These are phyloP conservation scores for Saccharomyces pastorianus DNA, from an alignment of 1,139 yeast genomes.

Conservation along the genomic window DNA sequence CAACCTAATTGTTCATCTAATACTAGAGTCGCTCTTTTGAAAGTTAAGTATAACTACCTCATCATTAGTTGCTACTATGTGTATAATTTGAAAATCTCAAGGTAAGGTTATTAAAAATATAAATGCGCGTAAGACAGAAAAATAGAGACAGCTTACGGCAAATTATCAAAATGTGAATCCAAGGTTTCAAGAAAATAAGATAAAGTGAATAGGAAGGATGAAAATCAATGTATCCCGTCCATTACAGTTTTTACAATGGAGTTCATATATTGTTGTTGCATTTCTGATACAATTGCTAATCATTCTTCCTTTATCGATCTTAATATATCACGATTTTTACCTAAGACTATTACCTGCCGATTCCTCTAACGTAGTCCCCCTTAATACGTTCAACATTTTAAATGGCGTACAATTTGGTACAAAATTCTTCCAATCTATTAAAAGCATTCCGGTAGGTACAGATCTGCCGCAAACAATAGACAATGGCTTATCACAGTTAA, in stretches of 20 bases:
- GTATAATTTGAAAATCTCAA: background rate
- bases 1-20: background rate
- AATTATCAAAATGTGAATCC: background rate
- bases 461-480: constrained; percentile 14
- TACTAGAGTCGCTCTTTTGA: background rate
- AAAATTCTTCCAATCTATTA: constrained; percentile 10
- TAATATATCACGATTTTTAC: constrained; percentile 28
- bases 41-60: background rate
- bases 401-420: background rate
- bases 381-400: constrained; percentile 9
- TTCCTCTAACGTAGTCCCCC: constrained; percentile 19
- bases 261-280: constrained; percentile 15
- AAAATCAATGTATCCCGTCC: constrained; percentile 25
- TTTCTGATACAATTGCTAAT: constrained; percentile 20
- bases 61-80: background rate
- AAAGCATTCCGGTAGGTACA: constrained; percentile 11
- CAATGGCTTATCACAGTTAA: constrained; percentile 20
- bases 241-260: constrained; percentile 27
- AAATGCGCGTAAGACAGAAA: background rate
- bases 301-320: constrained; percentile 24
- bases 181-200: background rate
- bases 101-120: background rate
- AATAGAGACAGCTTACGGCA: background rate
- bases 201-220: constrained; percentile 13
- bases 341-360: constrained; percentile 24